These are phyloP conservation scores for Rutstroemia sp. DNA, from an alignment of 2,329 filamentous ascomycete genomes.

Conservation along the genomic window DNA sequence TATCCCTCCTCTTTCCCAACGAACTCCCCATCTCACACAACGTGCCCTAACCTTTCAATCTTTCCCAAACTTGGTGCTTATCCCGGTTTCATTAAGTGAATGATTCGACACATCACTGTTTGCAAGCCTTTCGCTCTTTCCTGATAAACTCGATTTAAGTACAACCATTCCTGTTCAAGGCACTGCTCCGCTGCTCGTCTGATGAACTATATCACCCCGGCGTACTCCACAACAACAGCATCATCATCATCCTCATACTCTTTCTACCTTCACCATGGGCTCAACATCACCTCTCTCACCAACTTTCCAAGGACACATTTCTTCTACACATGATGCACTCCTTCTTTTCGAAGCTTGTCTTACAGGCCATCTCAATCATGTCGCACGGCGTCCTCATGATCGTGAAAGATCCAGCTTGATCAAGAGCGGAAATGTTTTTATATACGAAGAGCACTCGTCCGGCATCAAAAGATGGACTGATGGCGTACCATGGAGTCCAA, in stretches of 20 bases:
- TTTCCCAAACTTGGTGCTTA: neutral
- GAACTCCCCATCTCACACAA: neutral
- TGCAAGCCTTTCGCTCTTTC: neutral
- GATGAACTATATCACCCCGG: conserved; percentile 10
- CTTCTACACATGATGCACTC: conserved; percentile 49
- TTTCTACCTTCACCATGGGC: conserved; percentile 12
- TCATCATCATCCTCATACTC: neutral
- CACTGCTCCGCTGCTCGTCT: conserved; percentile 14
- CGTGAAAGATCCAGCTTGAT: conserved; percentile 72
- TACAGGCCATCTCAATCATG: conserved; percentile 61
- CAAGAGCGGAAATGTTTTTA: conserved; percentile 77
- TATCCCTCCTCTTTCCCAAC: neutral
- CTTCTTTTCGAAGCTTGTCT: conserved; percentile 76
- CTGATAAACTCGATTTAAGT: neutral
- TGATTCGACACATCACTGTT: neutral
- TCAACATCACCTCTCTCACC: conserved; percentile 18
- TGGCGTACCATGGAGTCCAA: conserved; percentile 84
- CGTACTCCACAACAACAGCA: neutral
- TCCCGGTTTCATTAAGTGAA: neutral
- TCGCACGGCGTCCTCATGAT: conserved; percentile 79
- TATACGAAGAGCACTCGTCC: conserved; percentile 85
- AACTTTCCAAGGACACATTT: conserved; percentile 24
- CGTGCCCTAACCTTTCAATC: neutral
- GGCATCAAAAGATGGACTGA: conserved; percentile 95
- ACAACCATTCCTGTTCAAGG: conserved; percentile 14